Evolutionary conservation across 495 filamentous ascomycete genomes (phyloP), one percentile per base, ranked within the genome.

Genomic region (Daldinia loculata): DNA sequence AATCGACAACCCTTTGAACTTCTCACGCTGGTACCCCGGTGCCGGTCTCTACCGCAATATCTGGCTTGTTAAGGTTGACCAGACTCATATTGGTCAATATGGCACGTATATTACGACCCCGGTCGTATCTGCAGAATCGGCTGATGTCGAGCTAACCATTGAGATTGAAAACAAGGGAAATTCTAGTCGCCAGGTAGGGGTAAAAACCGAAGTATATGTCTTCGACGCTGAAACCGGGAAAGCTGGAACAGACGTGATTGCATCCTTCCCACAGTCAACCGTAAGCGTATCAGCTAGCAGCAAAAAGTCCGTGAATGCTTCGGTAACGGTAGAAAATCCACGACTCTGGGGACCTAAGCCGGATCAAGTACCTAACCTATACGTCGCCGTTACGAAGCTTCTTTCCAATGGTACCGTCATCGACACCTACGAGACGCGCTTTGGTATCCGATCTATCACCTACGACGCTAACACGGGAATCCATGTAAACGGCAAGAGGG

Each of bases 1-100:
- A 11, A 63, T 86, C 3, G 83, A 86, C 41, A 84, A 85, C 57
- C 71, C 79, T 2, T 7, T 79, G 1, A 77, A 80, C 15, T 79
- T 76, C 17, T 84, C 83, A 11, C 80, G 84, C 0, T 86, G 80
- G 80, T 85, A 86, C 56, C 84, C 84, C 5, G 83, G 83, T 8
- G 84, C 77, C 7, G 84, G 83, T 17, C 76, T 86, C 14, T 86
- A 86, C 67, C 79, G 84, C 6, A 84, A 85, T 52, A 72, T 86
- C 5, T 86, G 84, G 84, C 78, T 86, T 9, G 72, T 78, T 48
- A 84, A 81, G 58, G 75, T 80, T 12, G 70, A 79, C 60, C 72
- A 78, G 30, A 65, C 74, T 2, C 83, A 86, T 68, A 79, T 86
- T 3, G 75, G 61, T 4, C 79, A 84, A 39, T 81, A 74, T 32